phyloP scores from a whole-genome alignment of 176 grass and related monocot genomes.

The Juncus inflexus region DNA sequence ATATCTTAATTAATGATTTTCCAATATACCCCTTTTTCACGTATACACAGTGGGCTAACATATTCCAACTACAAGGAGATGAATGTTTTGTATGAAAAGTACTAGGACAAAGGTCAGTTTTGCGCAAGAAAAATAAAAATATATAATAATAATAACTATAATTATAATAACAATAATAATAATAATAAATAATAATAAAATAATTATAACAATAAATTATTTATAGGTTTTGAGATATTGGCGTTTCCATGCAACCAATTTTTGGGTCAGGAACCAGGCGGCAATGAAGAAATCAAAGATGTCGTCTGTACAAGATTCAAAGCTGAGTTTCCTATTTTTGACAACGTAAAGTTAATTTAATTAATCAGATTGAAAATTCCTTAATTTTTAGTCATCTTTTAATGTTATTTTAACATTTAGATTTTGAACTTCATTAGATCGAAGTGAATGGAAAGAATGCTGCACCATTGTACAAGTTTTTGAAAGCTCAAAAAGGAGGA shows the following conservation, averaged over 20 bases:
- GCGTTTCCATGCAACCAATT: slow-evolving; percentile 84
- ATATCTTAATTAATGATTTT: background rate
- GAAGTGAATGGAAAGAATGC: slow-evolving; percentile 42
- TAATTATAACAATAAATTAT: no score
- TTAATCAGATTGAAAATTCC: background rate
- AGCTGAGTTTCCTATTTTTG: slow-evolving; percentile 70
- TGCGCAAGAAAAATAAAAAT: no score
- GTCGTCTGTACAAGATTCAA: slow-evolving; percentile 56
- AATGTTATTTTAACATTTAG: background rate
- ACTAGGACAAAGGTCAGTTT: slow-evolving; percentile 44
- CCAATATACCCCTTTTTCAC: background rate
- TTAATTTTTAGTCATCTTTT: background rate
- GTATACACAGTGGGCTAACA: slow-evolving; percentile 52
- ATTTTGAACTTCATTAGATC: slow-evolving; percentile 12
- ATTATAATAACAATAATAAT: no score
- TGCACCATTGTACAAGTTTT: slow-evolving; percentile 36
- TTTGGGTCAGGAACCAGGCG: slow-evolving; percentile 64
- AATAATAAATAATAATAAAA: no score
- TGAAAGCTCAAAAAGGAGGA: slow-evolving; percentile 36
- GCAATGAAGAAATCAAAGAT: slow-evolving; percentile 60
- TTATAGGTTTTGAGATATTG: slow-evolving; percentile 57
- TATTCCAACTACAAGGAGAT: slow-evolving; percentile 69
- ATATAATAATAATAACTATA: no score
- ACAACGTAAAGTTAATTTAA: slow-evolving; percentile 40
- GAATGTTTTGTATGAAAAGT: slow-evolving; percentile 64